Base-by-base conservation (phyloP, 106 monocot genomes). In the Dioscorea dumetorum region DNA sequence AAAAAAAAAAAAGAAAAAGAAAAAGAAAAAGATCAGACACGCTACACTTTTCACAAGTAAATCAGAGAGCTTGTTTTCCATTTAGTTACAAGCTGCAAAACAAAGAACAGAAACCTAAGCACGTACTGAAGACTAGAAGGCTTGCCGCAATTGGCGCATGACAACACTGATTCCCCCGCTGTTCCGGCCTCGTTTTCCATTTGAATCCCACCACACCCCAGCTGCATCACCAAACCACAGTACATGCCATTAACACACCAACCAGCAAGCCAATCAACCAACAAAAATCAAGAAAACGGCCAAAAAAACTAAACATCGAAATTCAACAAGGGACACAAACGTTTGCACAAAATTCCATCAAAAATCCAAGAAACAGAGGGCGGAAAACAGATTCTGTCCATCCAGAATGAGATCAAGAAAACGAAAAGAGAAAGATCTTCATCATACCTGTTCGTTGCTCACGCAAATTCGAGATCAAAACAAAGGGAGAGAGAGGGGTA, bases 41-140 rank as follows among this genome's bases (percentile, higher is more conserved):
- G 41, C 10, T 41, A 28, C 10, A 41, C 0, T 8, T 41, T 10
- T 41, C 6, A 41, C 41, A 41, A 6, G 41, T 41, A 41, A 41
- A 41, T 41, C 41, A 41, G 6, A 0, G 41, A 41, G 10, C 10
- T 10, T 41, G 3, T 5, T 41, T 41, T 41, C 41, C 41, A 41
- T 8, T 41, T 41, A 41, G 41, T 10, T 2, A 6, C 15, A 15
- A 21, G n/a, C 33, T 57, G 24, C 33, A 66, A 56, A 58, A 34
- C 20, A 35, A 4, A 71, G 14, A 64, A n/a, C 12, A 31, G 22
- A 19, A 22, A 4, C 18, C 1, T 18, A 66, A 57, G 21, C 5
- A 63, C 75, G 12, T 76, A 85, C 85, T 81, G 85, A 49, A 85
- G 81, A 32, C 70, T 54, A 72, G 85, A 81, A 49, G 85, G 72